Conservation (phyloP, 108 stramenopile species). For the Discostella stelligeroides region DNA sequence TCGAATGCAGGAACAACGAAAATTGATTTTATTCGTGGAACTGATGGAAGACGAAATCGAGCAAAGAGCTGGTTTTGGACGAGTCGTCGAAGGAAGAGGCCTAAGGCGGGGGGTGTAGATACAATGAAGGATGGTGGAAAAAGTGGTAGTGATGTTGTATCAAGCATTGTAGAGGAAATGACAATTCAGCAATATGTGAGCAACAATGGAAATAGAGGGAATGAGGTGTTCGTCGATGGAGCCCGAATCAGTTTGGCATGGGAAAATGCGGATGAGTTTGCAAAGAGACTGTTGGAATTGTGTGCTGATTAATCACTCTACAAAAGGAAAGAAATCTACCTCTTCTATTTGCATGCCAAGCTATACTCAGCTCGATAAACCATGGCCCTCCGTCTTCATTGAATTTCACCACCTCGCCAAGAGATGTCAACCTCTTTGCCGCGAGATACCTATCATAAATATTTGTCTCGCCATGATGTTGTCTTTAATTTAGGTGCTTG, state of each 20-base stretch:
- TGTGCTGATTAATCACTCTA: constrained; percentile 32
- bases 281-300: constrained; percentile 37
- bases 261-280: constrained; percentile 61
- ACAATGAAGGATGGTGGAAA: not conserved
- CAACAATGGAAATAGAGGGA: constrained; percentile 47
- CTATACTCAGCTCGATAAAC: too few species aligned
- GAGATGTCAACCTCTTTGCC: too few species aligned
- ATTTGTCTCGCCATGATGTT: too few species aligned
- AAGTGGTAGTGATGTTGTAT: not conserved
- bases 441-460: too few species aligned
- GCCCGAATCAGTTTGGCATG: constrained; percentile 61
- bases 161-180: not conserved
- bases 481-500: too few species aligned
- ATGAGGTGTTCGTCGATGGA: constrained; percentile 33
- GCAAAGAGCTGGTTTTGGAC: constrained; percentile 73
- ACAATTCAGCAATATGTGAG: constrained; percentile 41
- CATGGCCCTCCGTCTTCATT: too few species aligned
- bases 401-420: too few species aligned
- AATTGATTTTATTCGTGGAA: constrained; percentile 58
- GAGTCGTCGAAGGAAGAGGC: constrained; percentile 32
- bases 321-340: too few species aligned
- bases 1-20: not conserved
- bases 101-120: not conserved
- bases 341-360: too few species aligned
- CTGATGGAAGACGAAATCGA: constrained; percentile 45